Evolutionary conservation across 768 basidiomycete genomes (phyloP).

Genomic region (Hemileccinum impolitum): DNA sequence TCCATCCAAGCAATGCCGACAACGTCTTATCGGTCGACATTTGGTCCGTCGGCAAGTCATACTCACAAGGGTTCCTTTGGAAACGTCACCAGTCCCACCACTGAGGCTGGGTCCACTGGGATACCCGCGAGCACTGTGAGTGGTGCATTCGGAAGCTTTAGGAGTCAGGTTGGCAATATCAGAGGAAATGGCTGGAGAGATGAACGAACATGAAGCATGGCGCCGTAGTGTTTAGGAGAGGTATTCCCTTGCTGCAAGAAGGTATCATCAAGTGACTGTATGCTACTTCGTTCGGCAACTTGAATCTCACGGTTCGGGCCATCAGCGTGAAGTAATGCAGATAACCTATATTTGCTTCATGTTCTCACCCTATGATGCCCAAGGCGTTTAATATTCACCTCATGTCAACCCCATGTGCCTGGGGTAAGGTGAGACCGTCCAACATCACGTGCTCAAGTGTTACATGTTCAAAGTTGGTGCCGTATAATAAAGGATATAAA

Average conservation of each 20-base stretch:
- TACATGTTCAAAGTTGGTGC: too few relatives aligned
- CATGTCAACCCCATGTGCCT: too few relatives aligned
- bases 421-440: too few relatives aligned
- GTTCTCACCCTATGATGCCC: neutral
- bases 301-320: neutral
- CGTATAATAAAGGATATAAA: too few relatives aligned
- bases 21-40: slow-evolving; percentile 65
- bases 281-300: slow-evolving; percentile 10
- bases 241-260: neutral
- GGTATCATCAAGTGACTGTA: slow-evolving; percentile 6
- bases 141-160: slow-evolving; percentile 48
- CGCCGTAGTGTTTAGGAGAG: neutral
- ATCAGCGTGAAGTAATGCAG: too few relatives aligned
- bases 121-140: slow-evolving; percentile 24
- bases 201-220: slow-evolving; percentile 23
- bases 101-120: slow-evolving; percentile 31
- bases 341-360: too few relatives aligned
- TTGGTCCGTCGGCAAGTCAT: slow-evolving; percentile 39
- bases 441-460: too few relatives aligned
- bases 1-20: slow-evolving; percentile 69
- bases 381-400: too few relatives aligned
- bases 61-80: slow-evolving; percentile 21
- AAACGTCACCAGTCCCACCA: slow-evolving; percentile 20
- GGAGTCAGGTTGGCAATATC: slow-evolving; percentile 42
- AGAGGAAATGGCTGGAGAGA: slow-evolving; percentile 21